Evolutionary conservation across 495 filamentous ascomycete genomes (phyloP).

Genomic region (Beverwykella pulmonaria): DNA sequence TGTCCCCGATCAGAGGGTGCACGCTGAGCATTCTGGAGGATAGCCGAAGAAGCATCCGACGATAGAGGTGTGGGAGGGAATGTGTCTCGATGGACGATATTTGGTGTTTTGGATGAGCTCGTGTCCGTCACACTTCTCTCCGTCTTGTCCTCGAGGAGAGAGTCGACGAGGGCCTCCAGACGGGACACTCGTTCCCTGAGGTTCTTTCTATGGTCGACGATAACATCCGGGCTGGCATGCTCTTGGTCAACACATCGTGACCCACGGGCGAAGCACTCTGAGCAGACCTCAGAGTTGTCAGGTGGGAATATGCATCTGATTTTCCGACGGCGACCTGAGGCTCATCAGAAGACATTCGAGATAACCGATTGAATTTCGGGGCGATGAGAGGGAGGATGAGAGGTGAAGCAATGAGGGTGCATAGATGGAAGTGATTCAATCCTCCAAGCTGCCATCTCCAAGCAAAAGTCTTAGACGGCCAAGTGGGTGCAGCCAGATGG

Average conservation of each 20-base stretch:
- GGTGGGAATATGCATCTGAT: slow-evolving; percentile 42
- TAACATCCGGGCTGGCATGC: slow-evolving; percentile 38
- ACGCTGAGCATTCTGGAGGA: slow-evolving; percentile 13
- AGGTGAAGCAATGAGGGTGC: neutral
- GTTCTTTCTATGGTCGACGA: slow-evolving; percentile 45
- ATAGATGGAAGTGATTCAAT: neutral
- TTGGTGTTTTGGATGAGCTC: slow-evolving; percentile 29
- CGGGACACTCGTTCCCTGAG: slow-evolving; percentile 44
- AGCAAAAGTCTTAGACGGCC: neutral
- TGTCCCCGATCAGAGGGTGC: slow-evolving; percentile 18
- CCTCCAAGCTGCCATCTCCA: neutral
- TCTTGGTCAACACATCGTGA: slow-evolving; percentile 44
- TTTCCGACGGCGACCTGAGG: slow-evolving; percentile 40
- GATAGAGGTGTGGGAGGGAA: slow-evolving; percentile 37
- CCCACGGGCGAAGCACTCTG: slow-evolving; percentile 44
- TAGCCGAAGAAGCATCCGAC: slow-evolving; percentile 28
- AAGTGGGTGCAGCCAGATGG: neutral
- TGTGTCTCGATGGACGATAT: slow-evolving; percentile 5
- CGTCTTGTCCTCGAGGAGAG: slow-evolving; percentile 35
- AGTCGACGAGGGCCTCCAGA: slow-evolving; percentile 42
- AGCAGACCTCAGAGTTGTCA: slow-evolving; percentile 41
- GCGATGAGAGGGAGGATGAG: neutral
- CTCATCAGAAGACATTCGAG: slow-evolving; percentile 7
- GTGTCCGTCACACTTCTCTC: slow-evolving; percentile 26
- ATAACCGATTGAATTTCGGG: neutral